These are phyloP conservation scores for Cenchrus americanus DNA, from an alignment of 176 grass and related monocot genomes.

Conservation along the genomic window DNA sequence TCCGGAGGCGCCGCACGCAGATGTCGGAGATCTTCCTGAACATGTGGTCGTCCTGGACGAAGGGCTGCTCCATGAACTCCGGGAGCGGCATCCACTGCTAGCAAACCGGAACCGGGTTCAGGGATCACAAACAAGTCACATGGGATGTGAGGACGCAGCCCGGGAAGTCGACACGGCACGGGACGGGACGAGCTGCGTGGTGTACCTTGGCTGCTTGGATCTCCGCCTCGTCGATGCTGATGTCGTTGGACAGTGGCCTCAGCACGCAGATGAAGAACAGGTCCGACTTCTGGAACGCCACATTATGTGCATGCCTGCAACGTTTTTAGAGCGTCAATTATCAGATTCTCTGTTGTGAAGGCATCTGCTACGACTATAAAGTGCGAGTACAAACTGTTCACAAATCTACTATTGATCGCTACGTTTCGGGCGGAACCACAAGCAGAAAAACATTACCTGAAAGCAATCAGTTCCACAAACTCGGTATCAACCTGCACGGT, in stretches of 20 bases:
- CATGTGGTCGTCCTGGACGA: slow-evolving; percentile 67
- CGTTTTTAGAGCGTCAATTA: background rate
- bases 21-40: slow-evolving; percentile 71
- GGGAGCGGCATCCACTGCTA: slow-evolving; percentile 69
- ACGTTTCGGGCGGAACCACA: no score
- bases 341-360: background rate
- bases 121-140: background rate
- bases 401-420: no score
- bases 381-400: no score
- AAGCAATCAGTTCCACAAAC: slow-evolving; percentile 68
- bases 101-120: background rate
- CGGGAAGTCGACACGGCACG: background rate
- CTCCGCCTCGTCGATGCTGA: slow-evolving; percentile 63
- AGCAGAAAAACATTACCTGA: slow-evolving; percentile 50
- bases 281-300: slow-evolving; percentile 75
- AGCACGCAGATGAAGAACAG: slow-evolving; percentile 81
- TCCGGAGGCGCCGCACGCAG: slow-evolving; percentile 54
- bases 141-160: background rate
- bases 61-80: slow-evolving; percentile 62
- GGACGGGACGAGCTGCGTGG: background rate
- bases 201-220: slow-evolving; percentile 73
- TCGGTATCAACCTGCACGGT: slow-evolving; percentile 60
- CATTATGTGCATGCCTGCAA: slow-evolving; percentile 61
- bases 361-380: no score
- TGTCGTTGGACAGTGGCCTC: slow-evolving; percentile 58